Evolutionary conservation across 768 basidiomycete species (phyloP), one percentile per base, ranked within the genome.

Genomic region (Psilocybe sp.): DNA sequence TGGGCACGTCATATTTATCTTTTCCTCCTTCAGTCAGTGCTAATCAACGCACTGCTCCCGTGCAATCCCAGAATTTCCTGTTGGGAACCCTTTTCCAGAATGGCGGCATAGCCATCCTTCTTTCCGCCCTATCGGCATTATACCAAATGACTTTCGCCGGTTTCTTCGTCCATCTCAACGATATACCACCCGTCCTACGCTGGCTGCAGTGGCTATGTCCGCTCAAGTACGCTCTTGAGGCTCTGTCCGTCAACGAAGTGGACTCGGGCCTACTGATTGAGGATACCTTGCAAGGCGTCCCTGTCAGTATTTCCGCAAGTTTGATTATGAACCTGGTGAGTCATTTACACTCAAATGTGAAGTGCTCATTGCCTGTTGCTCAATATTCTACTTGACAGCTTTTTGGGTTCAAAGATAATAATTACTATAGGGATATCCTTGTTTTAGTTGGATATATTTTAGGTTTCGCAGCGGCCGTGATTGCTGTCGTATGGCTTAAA

Each of bases 201-300:
- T 98, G 95, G 95, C 73, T 98, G 46, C 87, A 95, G 61, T 98
- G 92, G 87, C 58, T 95, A 50, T 88, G 87, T 47, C 89, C 90
- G 35, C 76, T 93, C 41, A 92, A 92, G 66, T 92, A 83, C 63
- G 74, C 77, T 19, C 73, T 91, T n/a, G 90, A 92, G 62, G 95
- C 95, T 5, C 73, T 97, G 13, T 76, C 86, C 11, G 89, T 97
- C 34, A 98, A 98, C 61, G 95, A 98, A 64, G 92, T 98, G 13
- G 83, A 83, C 35, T 87, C 89, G 4, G 95, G 94, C 2, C 71
- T 97, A 32, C 80, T 85, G 81, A 97, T 97, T 28, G 52, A 80
- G 50, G 92, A 94, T 68, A 75, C 73, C 5, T 66, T 95, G 18
- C 76, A 83, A 54, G 93, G 93, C 37, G 93, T 96, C 11, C 88